Evolutionary conservation across 805 yeast species (phyloP).

Genomic region (Teunomyces lycoperdinae): DNA sequence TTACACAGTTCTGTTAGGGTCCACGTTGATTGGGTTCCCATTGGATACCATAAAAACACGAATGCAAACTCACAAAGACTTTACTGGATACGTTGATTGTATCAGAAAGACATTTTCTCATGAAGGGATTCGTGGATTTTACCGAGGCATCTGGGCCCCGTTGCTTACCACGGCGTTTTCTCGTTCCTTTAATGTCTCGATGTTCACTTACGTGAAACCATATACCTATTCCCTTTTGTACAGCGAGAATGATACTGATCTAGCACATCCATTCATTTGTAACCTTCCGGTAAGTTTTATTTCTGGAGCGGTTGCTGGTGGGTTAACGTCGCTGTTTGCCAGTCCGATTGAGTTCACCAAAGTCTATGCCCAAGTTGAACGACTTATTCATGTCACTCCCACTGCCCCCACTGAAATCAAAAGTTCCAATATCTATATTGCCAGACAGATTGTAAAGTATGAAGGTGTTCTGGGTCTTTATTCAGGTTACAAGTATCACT

Average conservation of each 20-base stretch:
- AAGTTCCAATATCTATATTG: constrained; percentile 41
- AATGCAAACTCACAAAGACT: constrained; percentile 71
- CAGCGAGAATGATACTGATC: constrained; percentile 6
- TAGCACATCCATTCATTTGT: constrained; percentile 39
- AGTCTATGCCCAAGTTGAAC: constrained; percentile 72
- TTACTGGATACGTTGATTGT: constrained; percentile 56
- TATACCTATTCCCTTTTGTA: constrained; percentile 13
- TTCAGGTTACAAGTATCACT: constrained; percentile 69
- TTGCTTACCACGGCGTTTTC: constrained; percentile 62
- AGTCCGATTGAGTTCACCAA: constrained; percentile 88
- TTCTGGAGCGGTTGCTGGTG: constrained; percentile 70
- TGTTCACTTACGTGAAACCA: constrained; percentile 58
- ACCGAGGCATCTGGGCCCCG: constrained; percentile 76
- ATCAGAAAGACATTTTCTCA: constrained; percentile 47
- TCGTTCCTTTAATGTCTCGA: constrained; percentile 62
- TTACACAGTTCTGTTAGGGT: constrained; percentile 57
- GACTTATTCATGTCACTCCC: constrained; percentile 34
- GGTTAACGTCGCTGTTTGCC: constrained; percentile 58
- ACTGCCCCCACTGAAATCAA: constrained; percentile 4
- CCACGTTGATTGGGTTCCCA: constrained; percentile 78
- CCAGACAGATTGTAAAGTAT: constrained; percentile 46
- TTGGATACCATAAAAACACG: constrained; percentile 84
- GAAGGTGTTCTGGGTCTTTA: constrained; percentile 67
- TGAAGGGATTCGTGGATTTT: constrained; percentile 72
- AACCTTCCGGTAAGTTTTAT: constrained; percentile 44